Base-by-base conservation (phyloP, 2,329 filamentous ascomycete genomes). In the Rhytidhysteron rufulum region DNA sequence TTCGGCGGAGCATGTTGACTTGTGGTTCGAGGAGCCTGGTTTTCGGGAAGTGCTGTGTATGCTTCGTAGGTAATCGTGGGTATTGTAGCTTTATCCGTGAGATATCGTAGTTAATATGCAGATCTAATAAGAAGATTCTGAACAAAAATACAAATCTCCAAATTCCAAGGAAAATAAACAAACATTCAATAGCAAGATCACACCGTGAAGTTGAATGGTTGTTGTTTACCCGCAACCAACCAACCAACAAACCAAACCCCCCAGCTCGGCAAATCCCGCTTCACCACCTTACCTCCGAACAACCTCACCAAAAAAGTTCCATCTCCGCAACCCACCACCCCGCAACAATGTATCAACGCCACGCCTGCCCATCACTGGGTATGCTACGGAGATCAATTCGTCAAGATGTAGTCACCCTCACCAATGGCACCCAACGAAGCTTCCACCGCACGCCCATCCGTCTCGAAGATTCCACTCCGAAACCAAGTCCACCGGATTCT, bases 1-100 rank as follows among this genome's bases (percentile, higher is more conserved):
- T 76, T 33, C 84, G 79, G 52, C 82, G 80, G 51, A 85, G 79
- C 81, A 85, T 83, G 6, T 25, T 65, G 44, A n/a, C n/a, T n/a
- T n/a, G n/a, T n/a, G 13, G 17, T 18, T 18, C 5, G 31, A 33
- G 31, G 15, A 5, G 15, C n/a, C 29, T 13, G 29, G 4, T 31
- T 13, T 4, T 31, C 25, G 9, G n/a, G 9, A 31, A n/a, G 17
- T 31, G 5, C 29, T 31, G 29, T 31, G 29, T 29, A 9, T 29
- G 25, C n/a, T 29, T 15, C 4, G 17, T 6, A 5, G 11, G 11
- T 18, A 33, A 6, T 15, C 11, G 31, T 33, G 13, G 11, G 20
- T 33, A 17, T 11, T 33, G 8, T 17, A n/a, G n/a, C n/a, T n/a
- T n/a, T n/a, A n/a, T n/a, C n/a, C n/a, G n/a, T n/a, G n/a, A n/a